Percentiles rank a stretch among this genome's conserved stretches.
Evolutionary conservation across 2,329 filamentous ascomycete genomes (phyloP).

Genomic region (Albophoma yamanashiensis): DNA sequence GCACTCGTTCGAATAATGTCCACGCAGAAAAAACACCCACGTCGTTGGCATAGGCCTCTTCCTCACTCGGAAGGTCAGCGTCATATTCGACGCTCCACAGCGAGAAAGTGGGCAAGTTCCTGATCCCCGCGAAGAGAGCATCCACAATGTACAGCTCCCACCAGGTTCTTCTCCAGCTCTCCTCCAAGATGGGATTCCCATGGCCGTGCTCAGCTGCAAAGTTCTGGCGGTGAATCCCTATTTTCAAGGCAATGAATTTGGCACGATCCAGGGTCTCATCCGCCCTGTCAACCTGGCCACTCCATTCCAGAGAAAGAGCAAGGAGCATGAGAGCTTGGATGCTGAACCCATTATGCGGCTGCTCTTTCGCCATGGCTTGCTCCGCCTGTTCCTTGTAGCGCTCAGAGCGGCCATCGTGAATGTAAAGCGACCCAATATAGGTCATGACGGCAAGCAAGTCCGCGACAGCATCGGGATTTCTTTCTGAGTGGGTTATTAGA

Average conservation of each 20-base stretch:
- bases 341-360: slow-evolving; percentile 30
- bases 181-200: slow-evolving; percentile 53
- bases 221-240: slow-evolving; percentile 56
- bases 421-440: slow-evolving; percentile 4
- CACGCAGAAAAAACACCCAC: too few relatives aligned
- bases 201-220: slow-evolving; percentile 50
- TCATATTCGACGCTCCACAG: slow-evolving; percentile 51
- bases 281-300: slow-evolving; percentile 53
- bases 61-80: slow-evolving; percentile 64
- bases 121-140: slow-evolving; percentile 66
- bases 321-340: slow-evolving; percentile 65
- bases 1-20: too few relatives aligned
- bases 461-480: too few relatives aligned
- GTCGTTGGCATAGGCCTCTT: slow-evolving; percentile 48
- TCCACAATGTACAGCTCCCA: slow-evolving; percentile 66
- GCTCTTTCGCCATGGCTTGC: neutral
- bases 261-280: slow-evolving; percentile 51
- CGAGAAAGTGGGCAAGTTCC: slow-evolving; percentile 52
- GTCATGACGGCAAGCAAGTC: too few relatives aligned
- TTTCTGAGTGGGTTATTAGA: too few relatives aligned
- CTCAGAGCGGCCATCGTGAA: neutral
- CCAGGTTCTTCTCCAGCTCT: slow-evolving; percentile 73
- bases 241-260: slow-evolving; percentile 24
- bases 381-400: neutral
- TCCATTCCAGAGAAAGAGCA: slow-evolving; percentile 61